These are phyloP conservation scores for Potentilla sterilis DNA, from an alignment of 306 rosid species.

Conservation along the genomic window DNA sequence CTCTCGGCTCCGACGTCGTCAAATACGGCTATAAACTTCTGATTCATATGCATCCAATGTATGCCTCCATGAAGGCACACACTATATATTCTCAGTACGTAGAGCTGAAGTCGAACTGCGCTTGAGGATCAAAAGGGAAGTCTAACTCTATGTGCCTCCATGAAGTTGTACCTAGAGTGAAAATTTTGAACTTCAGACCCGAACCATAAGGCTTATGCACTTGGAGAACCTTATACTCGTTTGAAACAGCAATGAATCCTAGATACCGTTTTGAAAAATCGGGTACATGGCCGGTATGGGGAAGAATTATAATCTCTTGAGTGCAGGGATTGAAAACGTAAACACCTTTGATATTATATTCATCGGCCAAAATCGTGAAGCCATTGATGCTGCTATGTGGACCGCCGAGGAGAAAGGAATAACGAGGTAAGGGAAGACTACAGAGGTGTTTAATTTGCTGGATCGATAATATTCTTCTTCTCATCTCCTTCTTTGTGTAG, in stretches of 20 bases:
- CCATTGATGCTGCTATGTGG: background rate
- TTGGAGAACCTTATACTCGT: constrained; percentile 7
- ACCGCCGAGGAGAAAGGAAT: background rate
- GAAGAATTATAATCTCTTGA: background rate
- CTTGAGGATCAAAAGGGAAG: background rate
- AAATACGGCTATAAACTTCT: background rate
- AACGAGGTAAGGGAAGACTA: background rate
- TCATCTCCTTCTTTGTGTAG: background rate
- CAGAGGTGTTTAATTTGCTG: background rate
- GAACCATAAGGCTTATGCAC: background rate
- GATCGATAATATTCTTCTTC: background rate
- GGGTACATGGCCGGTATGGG: too few relatives aligned
- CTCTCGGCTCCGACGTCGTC: background rate
- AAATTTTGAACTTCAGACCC: background rate
- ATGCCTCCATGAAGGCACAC: background rate
- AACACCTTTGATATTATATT: background rate
- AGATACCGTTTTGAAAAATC: too few relatives aligned
- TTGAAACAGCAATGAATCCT: constrained; percentile 3
- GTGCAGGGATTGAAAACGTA: background rate
- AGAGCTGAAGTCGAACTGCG: too few relatives aligned
- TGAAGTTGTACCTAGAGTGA: background rate
- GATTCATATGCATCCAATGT: background rate
- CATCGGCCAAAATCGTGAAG: background rate
- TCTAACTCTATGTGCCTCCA: background rate
- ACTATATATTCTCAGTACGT: too few relatives aligned